phyloP scores from a whole-genome alignment of 1,284 basidiomycete genomes.

The Apiotrichum akiyoshidainum region DNA sequence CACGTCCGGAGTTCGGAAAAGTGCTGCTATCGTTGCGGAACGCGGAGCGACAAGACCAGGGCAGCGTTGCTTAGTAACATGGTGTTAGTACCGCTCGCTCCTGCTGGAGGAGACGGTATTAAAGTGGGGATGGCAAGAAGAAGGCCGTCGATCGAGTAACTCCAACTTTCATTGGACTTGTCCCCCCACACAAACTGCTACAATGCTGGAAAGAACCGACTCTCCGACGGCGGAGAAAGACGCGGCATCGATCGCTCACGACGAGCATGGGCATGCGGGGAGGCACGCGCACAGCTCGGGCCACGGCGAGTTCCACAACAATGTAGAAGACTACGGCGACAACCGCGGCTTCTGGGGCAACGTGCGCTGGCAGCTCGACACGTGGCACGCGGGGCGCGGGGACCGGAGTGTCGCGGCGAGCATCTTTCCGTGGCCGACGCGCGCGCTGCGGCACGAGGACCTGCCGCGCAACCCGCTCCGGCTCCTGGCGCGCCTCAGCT shows the following conservation, averaged over 20 bases:
- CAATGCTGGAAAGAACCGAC: neutral
- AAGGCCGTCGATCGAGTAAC: too few species aligned
- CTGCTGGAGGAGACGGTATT: too few species aligned
- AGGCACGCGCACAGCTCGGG: neutral
- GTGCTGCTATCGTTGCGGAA: too few species aligned
- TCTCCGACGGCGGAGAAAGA: neutral
- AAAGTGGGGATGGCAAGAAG: too few species aligned
- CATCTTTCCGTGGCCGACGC: slow-evolving; percentile 31
- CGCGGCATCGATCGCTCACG: neutral
- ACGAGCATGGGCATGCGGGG: neutral
- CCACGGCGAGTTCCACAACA: slow-evolving; percentile 2
- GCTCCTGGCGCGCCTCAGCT: slow-evolving; percentile 48
- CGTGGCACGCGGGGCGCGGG: slow-evolving; percentile 41
- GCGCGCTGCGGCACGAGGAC: slow-evolving; percentile 6
- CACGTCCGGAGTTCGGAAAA: too few species aligned
- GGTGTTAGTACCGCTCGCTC: too few species aligned
- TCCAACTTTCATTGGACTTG: too few species aligned
- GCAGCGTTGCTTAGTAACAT: too few species aligned
- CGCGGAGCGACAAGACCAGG: too few species aligned
- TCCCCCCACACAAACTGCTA: too few species aligned
- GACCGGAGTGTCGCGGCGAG: slow-evolving; percentile 28
- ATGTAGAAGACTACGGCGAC: neutral
- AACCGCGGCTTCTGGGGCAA: slow-evolving; percentile 12
- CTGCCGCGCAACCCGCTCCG: slow-evolving; percentile 46
- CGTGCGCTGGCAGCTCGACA: slow-evolving; percentile 26